These are phyloP conservation scores for Suhomyces coccinellae DNA, from an alignment of 1,139 yeast species.

Conservation along the genomic window DNA sequence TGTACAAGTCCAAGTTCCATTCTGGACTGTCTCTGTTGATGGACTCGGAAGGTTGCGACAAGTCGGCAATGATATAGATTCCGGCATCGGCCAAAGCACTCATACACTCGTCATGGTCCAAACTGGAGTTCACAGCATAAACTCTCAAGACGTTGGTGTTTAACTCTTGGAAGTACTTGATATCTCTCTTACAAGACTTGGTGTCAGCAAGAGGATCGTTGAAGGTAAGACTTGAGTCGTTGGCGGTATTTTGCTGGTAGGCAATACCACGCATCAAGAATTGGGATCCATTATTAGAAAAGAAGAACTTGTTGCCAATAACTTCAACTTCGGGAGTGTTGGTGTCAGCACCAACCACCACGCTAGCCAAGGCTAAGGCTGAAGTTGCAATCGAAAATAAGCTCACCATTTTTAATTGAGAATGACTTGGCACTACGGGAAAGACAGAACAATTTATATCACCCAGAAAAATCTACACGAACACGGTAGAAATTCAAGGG, in stretches of 20 bases:
- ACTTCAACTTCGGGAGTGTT: constrained; percentile 40
- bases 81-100: constrained; percentile 83
- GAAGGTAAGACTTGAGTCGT: constrained; percentile 46
- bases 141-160: constrained; percentile 75
- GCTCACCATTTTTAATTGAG: constrained; percentile 7
- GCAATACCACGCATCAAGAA: constrained; percentile 49
- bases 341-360: constrained; percentile 10
- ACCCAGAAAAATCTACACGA: constrained; percentile 4
- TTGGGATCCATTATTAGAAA: constrained; percentile 46
- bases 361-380: constrained; percentile 5
- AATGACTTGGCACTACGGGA: neutral
- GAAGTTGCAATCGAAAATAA: constrained; percentile 4
- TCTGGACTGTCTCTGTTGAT: constrained; percentile 75
- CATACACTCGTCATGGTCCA: constrained; percentile 89
- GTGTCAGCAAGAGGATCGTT: constrained; percentile 76
- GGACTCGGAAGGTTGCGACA: constrained; percentile 77
- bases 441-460: constrained; percentile 7
- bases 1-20: constrained; percentile 66
- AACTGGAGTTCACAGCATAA: constrained; percentile 74
- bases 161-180: constrained; percentile 69
- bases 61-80: constrained; percentile 82
- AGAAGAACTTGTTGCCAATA: constrained; percentile 48
- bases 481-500: constrained; percentile 9
- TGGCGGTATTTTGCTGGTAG: constrained; percentile 44
- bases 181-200: constrained; percentile 75